These are phyloP conservation scores for Elsinoe ampelina DNA, from an alignment of 2,329 filamentous ascomycete genomes.

Conservation along the genomic window DNA sequence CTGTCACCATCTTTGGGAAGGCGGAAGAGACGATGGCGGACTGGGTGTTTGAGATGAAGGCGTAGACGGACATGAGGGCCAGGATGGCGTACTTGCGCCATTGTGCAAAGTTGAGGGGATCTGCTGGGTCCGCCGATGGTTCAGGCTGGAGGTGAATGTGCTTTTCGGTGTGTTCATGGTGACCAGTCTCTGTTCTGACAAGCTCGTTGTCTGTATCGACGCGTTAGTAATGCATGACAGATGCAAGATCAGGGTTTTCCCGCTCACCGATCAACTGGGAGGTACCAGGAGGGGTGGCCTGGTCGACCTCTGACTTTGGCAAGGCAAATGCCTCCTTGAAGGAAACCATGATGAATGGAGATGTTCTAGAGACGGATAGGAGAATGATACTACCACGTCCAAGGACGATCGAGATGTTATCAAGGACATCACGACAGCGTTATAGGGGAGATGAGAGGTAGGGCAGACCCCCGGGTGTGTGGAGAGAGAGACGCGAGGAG, in stretches of 20 bases:
- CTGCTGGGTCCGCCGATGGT: slow-evolving; percentile 31
- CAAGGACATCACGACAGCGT: not conserved
- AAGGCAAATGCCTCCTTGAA: slow-evolving; percentile 30
- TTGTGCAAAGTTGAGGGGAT: slow-evolving; percentile 33
- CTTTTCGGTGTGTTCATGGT: slow-evolving; percentile 27
- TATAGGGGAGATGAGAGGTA: slow-evolving; percentile 8
- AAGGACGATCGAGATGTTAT: not conserved
- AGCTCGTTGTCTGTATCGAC: slow-evolving; percentile 22
- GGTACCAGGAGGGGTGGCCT: slow-evolving; percentile 33
- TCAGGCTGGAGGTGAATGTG: slow-evolving; percentile 30
- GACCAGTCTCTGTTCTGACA: slow-evolving; percentile 19
- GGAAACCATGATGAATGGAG: slow-evolving; percentile 24
- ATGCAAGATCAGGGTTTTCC: not conserved
- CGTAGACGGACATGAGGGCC: slow-evolving; percentile 30
- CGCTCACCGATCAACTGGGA: slow-evolving; percentile 30
- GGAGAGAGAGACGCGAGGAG: not conserved
- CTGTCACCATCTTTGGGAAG: slow-evolving; percentile 27
- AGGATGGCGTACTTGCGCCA: slow-evolving; percentile 31
- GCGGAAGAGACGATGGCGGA: slow-evolving; percentile 29
- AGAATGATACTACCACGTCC: not conserved
- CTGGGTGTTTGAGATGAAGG: slow-evolving; percentile 31
- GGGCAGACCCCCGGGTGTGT: not conserved
- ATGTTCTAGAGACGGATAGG: slow-evolving; percentile 4
- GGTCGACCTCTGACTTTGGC: slow-evolving; percentile 31
- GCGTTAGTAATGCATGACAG: slow-evolving; percentile 1